Conservation (phyloP, 1,284 basidiomycete species). For the Puccinia coronata region DNA sequence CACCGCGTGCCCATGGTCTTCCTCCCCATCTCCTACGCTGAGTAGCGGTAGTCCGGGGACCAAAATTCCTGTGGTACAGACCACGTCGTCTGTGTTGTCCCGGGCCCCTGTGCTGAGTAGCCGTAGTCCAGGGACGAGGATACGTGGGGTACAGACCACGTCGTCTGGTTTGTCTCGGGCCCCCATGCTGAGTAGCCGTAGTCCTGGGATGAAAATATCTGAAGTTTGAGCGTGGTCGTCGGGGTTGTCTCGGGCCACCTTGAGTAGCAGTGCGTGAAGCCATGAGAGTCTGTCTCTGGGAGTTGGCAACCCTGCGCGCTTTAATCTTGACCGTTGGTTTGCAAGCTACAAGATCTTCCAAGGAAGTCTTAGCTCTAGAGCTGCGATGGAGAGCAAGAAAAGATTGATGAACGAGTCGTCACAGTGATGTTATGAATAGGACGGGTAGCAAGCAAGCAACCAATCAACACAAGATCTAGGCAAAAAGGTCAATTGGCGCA, state of each 20-base stretch:
- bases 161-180: neutral
- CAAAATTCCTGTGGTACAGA: neutral
- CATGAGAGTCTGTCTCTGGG: neutral
- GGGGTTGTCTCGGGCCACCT: neutral
- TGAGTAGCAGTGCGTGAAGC: neutral
- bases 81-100: neutral
- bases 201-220: neutral
- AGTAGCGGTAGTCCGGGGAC: neutral
- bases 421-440: neutral
- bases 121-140: neutral
- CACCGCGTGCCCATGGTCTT: neutral
- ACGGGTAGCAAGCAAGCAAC: neutral
- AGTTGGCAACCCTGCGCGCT: constrained; percentile 8
- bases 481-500: neutral
- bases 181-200: no score
- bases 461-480: neutral
- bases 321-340: neutral
- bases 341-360: neutral
- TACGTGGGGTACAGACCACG: neutral
- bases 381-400: constrained; percentile 2
- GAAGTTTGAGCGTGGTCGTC: neutral
- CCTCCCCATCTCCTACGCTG: neutral
- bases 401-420: neutral
- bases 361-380: neutral
- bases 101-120: neutral